A percentile compares a stretch with the other conserved stretches of the same genome.
phyloP scores from a whole-genome alignment of 345 rosid species.

The Gossypium herbaceum region DNA sequence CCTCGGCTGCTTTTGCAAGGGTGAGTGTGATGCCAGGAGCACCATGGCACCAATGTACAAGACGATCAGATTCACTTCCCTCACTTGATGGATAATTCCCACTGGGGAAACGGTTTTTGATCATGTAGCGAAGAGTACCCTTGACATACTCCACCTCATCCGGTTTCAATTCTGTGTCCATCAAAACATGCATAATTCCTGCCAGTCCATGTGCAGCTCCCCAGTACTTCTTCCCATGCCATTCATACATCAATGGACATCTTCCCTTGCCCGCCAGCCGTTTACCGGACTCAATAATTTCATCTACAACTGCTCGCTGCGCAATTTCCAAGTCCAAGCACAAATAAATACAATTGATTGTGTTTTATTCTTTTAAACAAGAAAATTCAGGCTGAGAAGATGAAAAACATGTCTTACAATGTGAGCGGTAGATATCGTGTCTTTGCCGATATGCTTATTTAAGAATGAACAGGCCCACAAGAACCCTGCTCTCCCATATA shows the following conservation, averaged over 20 bases:
- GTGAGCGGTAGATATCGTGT: conserved; percentile 35
- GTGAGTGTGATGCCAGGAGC: conserved; percentile 68
- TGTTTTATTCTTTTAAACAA: neutral
- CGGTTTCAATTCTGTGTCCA: conserved; percentile 61
- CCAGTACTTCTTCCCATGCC: conserved; percentile 75
- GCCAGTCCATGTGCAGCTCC: conserved; percentile 78
- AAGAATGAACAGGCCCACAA: conserved; percentile 68
- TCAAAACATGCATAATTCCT: conserved; percentile 62
- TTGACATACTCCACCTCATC: conserved; percentile 60
- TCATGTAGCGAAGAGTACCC: conserved; percentile 58
- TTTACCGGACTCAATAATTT: conserved; percentile 52
- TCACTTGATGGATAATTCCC: conserved; percentile 68
- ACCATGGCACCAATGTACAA: conserved; percentile 78
- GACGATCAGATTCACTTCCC: conserved; percentile 48
- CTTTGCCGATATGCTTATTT: conserved; percentile 52
- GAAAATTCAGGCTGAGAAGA: neutral
- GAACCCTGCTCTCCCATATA: conserved; percentile 63
- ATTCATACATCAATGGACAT: conserved; percentile 70
- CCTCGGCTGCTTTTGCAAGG: conserved; percentile 66
- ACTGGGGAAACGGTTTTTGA: conserved; percentile 43
- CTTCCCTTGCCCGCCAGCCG: conserved; percentile 33
- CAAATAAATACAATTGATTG: neutral
- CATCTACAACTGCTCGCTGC: conserved; percentile 52
- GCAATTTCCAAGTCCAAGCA: conserved; percentile 21
- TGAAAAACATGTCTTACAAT: conserved; percentile 28